Percentiles rank a stretch among this genome's conserved stretches.
Conservation (phyloP, 169 alveolate species). For the Plasmodium fragile region DNA sequence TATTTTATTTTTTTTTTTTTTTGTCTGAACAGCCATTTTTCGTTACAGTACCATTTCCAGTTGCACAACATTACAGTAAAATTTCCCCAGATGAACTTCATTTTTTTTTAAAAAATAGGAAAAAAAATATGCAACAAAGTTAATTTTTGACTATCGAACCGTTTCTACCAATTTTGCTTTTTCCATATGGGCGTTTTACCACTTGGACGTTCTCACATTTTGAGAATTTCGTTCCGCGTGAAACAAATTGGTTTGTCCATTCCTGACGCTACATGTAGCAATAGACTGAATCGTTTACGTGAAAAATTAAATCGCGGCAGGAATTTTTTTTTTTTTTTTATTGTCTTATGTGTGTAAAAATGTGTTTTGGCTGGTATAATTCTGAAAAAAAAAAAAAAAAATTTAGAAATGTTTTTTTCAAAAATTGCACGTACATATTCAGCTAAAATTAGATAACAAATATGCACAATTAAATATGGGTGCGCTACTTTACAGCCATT, state of each 20-base stretch:
- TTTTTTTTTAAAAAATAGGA: not conserved
- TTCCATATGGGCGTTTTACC: not conserved
- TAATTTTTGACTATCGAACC: not conserved
- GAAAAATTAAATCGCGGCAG: not conserved
- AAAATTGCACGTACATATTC: constrained; percentile 1
- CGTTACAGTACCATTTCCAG: not conserved
- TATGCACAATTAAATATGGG: not conserved
- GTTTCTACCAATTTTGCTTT: not conserved
- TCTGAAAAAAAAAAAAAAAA: not conserved
- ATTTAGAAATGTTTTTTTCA: not conserved
- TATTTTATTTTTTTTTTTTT: not conserved
- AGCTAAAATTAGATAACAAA: not conserved
- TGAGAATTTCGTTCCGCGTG: not conserved
- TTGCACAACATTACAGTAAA: not conserved
- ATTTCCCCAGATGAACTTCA: not conserved
- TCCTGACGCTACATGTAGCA: not conserved
- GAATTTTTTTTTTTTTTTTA: not conserved
- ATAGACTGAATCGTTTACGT: not conserved
- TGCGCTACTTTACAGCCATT: not conserved
- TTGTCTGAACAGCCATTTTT: not conserved
- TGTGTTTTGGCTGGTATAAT: not conserved
- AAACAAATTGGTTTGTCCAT: not conserved
- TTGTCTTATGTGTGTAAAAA: constrained; percentile 3
- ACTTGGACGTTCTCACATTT: not conserved
- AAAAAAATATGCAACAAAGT: not conserved